These are phyloP conservation scores for Tricholoma matsutake DNA, from an alignment of 768 basidiomycete genomes.

Conservation along the genomic window DNA sequence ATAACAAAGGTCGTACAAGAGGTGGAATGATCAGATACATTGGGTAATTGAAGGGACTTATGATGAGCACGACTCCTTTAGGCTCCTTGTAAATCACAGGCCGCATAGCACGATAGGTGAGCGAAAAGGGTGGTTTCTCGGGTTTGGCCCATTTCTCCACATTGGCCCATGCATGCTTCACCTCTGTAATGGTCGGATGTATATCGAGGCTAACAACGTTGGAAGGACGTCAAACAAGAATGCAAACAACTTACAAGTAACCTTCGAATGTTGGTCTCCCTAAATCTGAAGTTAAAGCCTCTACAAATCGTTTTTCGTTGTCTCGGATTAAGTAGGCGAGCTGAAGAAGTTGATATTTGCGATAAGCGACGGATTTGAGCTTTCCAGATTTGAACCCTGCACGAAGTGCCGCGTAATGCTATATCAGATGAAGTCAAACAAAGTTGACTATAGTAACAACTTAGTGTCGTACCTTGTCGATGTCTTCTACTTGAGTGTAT, in stretches of 20 bases:
- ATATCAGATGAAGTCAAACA: slow-evolving; percentile 18
- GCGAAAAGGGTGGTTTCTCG: slow-evolving; percentile 49
- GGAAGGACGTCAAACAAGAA: neutral
- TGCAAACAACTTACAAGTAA: slow-evolving; percentile 36
- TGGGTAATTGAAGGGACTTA: slow-evolving; percentile 76
- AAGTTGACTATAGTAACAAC: neutral
- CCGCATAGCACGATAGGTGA: slow-evolving; percentile 56
- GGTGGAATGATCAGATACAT: slow-evolving; percentile 56
- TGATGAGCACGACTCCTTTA: slow-evolving; percentile 71
- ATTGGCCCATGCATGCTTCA: slow-evolving; percentile 50
- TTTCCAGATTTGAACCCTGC: slow-evolving; percentile 65
- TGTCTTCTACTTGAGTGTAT: slow-evolving; percentile 53
- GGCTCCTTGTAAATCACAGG: slow-evolving; percentile 69
- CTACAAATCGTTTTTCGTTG: slow-evolving; percentile 57
- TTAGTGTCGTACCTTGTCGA: slow-evolving; percentile 37
- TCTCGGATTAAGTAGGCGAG: slow-evolving; percentile 74
- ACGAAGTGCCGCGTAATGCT: slow-evolving; percentile 58
- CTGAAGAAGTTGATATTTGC: slow-evolving; percentile 75
- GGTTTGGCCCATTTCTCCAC: slow-evolving; percentile 77
- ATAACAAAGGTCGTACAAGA: slow-evolving; percentile 39
- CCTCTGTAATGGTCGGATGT: slow-evolving; percentile 46
- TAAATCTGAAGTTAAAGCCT: slow-evolving; percentile 59
- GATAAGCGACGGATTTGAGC: slow-evolving; percentile 58
- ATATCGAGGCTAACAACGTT: slow-evolving; percentile 55
- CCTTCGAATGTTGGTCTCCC: slow-evolving; percentile 60